Percentiles rank a stretch among this genome's conserved stretches.
Evolutionary conservation across 768 basidiomycete genomes (phyloP).

Genomic region (Russula virescens): DNA sequence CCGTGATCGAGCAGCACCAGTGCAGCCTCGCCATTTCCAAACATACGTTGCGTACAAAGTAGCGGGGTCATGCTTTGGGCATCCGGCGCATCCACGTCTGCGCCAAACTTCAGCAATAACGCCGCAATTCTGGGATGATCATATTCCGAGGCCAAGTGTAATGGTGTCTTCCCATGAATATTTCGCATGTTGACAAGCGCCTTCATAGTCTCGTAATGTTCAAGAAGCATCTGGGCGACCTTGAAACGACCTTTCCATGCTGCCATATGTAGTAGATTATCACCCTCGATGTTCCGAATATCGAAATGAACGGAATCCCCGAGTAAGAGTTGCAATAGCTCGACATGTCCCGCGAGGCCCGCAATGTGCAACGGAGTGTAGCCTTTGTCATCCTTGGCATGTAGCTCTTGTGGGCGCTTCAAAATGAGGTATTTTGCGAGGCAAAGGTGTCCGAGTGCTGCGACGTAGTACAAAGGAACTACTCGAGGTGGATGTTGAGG

Average conservation of each 20-base stretch:
- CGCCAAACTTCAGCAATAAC: background rate
- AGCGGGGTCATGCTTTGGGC: background rate
- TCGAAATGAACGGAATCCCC: background rate
- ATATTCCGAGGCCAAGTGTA: background rate
- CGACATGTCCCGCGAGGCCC: background rate
- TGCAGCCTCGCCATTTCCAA: background rate
- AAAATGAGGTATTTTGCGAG: background rate
- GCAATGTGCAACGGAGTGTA: background rate
- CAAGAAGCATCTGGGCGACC: background rate
- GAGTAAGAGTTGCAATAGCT: background rate
- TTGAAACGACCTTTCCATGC: background rate
- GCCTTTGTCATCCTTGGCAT: background rate
- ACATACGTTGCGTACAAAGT: background rate
- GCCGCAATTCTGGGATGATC: background rate
- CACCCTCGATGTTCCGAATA: background rate
- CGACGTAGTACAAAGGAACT: background rate
- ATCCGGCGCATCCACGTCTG: background rate
- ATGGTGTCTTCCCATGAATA: background rate
- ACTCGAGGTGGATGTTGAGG: background rate
- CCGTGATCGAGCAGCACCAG: background rate
- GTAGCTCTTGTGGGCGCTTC: background rate
- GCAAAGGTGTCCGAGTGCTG: background rate
- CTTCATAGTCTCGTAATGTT: background rate
- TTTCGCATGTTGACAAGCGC: background rate
- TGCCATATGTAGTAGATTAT: background rate